Evolutionary conservation across 306 rosid genomes (phyloP).

Genomic region (Prinsepia uniflora): DNA sequence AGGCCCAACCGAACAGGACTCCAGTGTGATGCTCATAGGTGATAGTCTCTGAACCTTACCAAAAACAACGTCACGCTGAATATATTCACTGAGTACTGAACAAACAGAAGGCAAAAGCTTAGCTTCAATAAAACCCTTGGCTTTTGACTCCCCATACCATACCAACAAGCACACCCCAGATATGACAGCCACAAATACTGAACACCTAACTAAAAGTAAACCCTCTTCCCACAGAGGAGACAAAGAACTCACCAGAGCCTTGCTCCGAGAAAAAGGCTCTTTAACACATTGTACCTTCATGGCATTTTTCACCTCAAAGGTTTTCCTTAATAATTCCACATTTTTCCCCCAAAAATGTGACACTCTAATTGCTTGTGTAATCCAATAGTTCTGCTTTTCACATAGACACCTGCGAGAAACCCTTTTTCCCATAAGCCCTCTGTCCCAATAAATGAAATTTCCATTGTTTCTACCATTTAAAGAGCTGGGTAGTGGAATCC

Average conservation of each 20-base stretch:
- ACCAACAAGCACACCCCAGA: constrained; percentile 71
- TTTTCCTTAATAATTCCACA: constrained; percentile 54
- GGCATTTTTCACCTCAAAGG: constrained; percentile 37
- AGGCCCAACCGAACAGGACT: constrained; percentile 81
- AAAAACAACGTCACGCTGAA: constrained; percentile 73
- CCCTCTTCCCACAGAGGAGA: constrained; percentile 65
- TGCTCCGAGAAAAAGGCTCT: constrained; percentile 48
- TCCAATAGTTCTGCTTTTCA: constrained; percentile 46
- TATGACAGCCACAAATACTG: constrained; percentile 54
- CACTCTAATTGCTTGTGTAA: constrained; percentile 48
- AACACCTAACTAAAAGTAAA: constrained; percentile 64
- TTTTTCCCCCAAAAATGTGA: constrained; percentile 54
- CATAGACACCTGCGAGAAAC: constrained; percentile 33
- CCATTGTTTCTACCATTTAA: constrained; percentile 30
- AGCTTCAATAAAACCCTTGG: constrained; percentile 64
- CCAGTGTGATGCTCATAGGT: constrained; percentile 80
- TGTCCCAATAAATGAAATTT: constrained; percentile 32
- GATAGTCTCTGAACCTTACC: constrained; percentile 79
- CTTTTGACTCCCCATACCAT: constrained; percentile 72
- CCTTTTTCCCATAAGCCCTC: constrained; percentile 32
- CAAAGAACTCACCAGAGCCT: constrained; percentile 45
- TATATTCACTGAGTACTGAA: constrained; percentile 53
- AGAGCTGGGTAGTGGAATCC: constrained; percentile 44
- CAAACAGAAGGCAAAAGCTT: constrained; percentile 77
- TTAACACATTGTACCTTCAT: constrained; percentile 54